Conservation (phyloP, 1,284 basidiomycete species). For the Trichosporon sp. region DNA sequence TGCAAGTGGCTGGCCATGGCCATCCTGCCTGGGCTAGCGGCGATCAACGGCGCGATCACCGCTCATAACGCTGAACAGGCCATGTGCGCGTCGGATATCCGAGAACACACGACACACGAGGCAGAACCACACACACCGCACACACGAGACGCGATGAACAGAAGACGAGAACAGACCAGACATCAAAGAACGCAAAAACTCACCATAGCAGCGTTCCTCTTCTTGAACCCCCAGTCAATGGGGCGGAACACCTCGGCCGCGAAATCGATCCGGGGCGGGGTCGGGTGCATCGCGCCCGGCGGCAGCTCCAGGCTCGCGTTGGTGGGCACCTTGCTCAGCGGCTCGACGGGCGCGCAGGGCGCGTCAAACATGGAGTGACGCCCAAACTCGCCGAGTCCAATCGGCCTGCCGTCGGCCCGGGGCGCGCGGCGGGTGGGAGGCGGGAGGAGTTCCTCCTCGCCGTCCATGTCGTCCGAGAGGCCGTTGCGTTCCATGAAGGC, state of each 20-base stretch:
- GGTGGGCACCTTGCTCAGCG: slow-evolving; percentile 4
- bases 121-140: neutral
- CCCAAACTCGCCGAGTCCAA: neutral
- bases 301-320: neutral
- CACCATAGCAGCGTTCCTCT: slow-evolving; percentile 10
- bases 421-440: neutral
- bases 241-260: neutral
- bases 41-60: neutral
- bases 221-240: neutral
- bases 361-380: slow-evolving; percentile 18
- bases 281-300: slow-evolving; percentile 1
- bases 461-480: neutral
- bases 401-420: too few species aligned
- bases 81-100: neutral
- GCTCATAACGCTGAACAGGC: neutral
- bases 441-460: neutral
- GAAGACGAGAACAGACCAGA: neutral
- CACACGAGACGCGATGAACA: neutral
- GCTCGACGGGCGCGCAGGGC: slow-evolving; percentile 3
- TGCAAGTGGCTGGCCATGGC: too few species aligned
- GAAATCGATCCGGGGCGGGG: neutral
- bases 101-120: neutral
- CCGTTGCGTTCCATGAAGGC: slow-evolving; percentile 8
- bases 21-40: neutral
- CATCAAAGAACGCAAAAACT: neutral